Percentiles rank a stretch among this genome's conserved stretches.
Evolutionary conservation across 2,329 filamentous ascomycete species (phyloP).

Genomic region (Leptodontidium sp.): DNA sequence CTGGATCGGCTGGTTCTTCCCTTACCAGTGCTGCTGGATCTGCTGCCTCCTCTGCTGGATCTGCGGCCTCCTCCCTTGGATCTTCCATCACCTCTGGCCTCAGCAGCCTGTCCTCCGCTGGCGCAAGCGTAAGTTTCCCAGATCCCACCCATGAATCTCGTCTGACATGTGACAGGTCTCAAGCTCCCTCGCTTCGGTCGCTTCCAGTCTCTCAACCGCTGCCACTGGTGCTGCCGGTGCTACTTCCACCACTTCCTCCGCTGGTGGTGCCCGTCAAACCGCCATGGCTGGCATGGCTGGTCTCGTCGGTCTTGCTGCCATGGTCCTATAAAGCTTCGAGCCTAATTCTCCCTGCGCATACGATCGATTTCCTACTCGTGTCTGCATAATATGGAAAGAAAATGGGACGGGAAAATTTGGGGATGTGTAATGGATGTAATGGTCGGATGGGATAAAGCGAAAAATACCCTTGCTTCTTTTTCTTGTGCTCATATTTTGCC

Average conservation of each 20-base stretch:
- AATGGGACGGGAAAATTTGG: constrained; percentile 30
- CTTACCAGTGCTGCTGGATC: constrained; percentile 22
- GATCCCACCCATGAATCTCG: neutral
- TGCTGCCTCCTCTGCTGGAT: constrained; percentile 17
- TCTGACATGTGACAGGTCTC: constrained; percentile 11
- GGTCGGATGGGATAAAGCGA: constrained; percentile 30
- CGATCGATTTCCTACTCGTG: constrained; percentile 24
- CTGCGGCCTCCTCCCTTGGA: constrained; percentile 29
- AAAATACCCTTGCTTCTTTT: constrained; percentile 41
- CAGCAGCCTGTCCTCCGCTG: constrained; percentile 28
- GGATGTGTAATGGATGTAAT: constrained; percentile 27
- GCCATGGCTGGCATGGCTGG: constrained; percentile 42
- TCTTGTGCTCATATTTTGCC: constrained; percentile 42
- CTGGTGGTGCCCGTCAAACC: constrained; percentile 40
- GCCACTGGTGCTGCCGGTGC: constrained; percentile 23
- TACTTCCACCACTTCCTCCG: constrained; percentile 32
- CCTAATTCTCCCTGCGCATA: constrained; percentile 30
- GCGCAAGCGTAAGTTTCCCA: constrained; percentile 21
- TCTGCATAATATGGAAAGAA: constrained; percentile 20
- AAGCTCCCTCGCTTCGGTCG: constrained; percentile 1
- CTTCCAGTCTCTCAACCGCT: constrained; percentile 24
- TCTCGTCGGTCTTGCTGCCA: constrained; percentile 44
- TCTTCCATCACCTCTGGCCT: constrained; percentile 24
- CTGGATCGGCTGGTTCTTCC: constrained; percentile 22
- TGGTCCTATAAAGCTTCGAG: constrained; percentile 43